phyloP scores from a whole-genome alignment of 345 rosid genomes.

The Syzygium jambos region DNA sequence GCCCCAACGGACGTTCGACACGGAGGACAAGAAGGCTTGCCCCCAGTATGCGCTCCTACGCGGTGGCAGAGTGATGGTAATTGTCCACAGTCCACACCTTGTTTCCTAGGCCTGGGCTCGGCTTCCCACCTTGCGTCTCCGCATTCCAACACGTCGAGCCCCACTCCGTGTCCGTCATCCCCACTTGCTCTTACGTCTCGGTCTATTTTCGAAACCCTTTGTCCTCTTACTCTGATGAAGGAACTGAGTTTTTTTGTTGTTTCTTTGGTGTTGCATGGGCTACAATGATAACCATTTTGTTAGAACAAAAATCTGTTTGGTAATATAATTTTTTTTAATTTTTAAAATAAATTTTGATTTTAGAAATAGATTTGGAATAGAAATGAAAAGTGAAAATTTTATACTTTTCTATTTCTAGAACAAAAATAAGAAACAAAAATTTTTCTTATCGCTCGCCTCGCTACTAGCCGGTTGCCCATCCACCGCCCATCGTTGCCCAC shows the following conservation, averaged over 20 bases:
- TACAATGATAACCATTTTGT: too few species aligned
- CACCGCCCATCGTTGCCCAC: too few species aligned
- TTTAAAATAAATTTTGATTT: too few species aligned
- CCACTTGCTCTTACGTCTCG: constrained; percentile 78
- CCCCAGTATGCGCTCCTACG: constrained; percentile 40
- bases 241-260: neutral
- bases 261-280: neutral
- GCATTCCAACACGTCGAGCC: constrained; percentile 61
- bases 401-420: too few species aligned
- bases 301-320: too few species aligned
- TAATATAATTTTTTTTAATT: too few species aligned
- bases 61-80: constrained; percentile 58
- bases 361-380: too few species aligned
- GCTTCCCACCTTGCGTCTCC: constrained; percentile 74
- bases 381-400: too few species aligned
- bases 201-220: constrained; percentile 11
- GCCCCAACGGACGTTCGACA: constrained; percentile 46
- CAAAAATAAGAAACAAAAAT: too few species aligned
- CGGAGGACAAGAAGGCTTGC: constrained; percentile 69
- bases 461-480: too few species aligned
- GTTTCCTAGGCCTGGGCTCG: constrained; percentile 70
- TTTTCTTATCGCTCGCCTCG: too few species aligned
- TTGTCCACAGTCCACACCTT: constrained; percentile 58
- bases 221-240: neutral
- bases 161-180: constrained; percentile 52